Base-by-base conservation (phyloP, 768 basidiomycete genomes). In the Rhodotorula kratochvilovae region DNA sequence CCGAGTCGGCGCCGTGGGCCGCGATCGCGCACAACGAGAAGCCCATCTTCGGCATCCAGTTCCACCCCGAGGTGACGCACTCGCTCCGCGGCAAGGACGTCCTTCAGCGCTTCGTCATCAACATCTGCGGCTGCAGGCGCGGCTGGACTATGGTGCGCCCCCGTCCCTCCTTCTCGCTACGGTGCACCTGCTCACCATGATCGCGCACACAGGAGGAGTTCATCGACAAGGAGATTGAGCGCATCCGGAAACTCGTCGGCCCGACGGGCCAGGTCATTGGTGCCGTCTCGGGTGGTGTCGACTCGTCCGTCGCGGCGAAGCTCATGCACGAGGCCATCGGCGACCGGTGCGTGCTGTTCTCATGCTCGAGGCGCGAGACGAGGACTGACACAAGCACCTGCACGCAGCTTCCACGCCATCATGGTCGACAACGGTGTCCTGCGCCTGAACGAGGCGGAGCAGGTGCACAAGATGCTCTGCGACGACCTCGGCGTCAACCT, bases 291-390 rank as follows among this genome's bases (percentile, higher is more conserved):
- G 96, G 96, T 36, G 96, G 96, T 60, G 96, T 99, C 59, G 96
- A 98, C 80, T 95, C 92, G 74, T 93, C 93, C 0, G 96, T 99
- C 25, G 96, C 96, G 8, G 96, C 96, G 54, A 98, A 97, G 81
- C 85, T 99, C 71, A 99, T 99, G 96, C 94, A 98, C 76, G 94
- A 97, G 83, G 96, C 96, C 36, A 98, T 99, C 77, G 96, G 96
- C 39, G 92, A 97, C 80, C 86, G 95, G 92, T 91, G 78, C 54
- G 83, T 75, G 51, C 25, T 39, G 55, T n/a, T n/a, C n/a, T 33
- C 56, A 43, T 8, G n/a, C 11, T 55, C 29, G 31, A 23, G 35
- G 10, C 59, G 31, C 39, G 21, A 27, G 4, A 17, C 2, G 12
- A 1, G 27, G 5, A 29, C n/a, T 35, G 13, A 27, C 50, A 42